Conservation (phyloP, 352 stramenopile species). For the Phytophthora syringae region DNA sequence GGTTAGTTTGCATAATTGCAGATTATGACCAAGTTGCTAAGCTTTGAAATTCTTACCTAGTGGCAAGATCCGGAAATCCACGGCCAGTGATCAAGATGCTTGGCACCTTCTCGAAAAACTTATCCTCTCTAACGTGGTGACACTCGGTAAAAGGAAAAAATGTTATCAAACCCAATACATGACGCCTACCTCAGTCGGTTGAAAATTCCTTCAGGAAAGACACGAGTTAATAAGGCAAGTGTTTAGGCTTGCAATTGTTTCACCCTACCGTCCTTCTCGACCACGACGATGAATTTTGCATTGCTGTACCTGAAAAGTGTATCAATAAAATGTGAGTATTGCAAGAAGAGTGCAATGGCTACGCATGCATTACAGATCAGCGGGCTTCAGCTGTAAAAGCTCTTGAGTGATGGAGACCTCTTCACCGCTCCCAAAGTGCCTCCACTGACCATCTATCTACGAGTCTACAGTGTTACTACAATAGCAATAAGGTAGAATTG, state of each 20-base stretch:
- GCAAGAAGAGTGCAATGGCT: not conserved
- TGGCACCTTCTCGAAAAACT: constrained; percentile 87
- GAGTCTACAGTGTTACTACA: constrained; percentile 1
- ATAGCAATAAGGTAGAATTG: constrained; percentile 1
- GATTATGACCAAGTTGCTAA: not conserved
- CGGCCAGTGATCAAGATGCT: constrained; percentile 94
- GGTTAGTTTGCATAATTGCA: not conserved
- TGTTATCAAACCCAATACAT: not conserved
- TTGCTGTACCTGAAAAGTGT: constrained; percentile 50
- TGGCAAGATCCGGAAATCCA: constrained; percentile 95
- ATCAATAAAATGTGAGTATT: not conserved
- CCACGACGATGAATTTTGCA: constrained; percentile 91
- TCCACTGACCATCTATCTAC: constrained; percentile 67
- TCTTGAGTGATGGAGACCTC: constrained; percentile 82
- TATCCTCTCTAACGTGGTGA: constrained; percentile 63
- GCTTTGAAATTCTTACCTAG: constrained; percentile 51
- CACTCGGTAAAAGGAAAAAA: not conserved
- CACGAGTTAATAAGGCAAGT: constrained; percentile 46
- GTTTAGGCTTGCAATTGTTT: not conserved
- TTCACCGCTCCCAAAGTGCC: constrained; percentile 54
- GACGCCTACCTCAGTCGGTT: constrained; percentile 79
- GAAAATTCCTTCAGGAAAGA: constrained; percentile 91
- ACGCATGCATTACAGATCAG: constrained; percentile 52
- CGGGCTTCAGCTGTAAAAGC: constrained; percentile 57
- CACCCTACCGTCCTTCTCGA: constrained; percentile 95